Base-by-base conservation (phyloP, 2,329 filamentous ascomycete genomes). In the Aspergillus pseudotamarii region DNA sequence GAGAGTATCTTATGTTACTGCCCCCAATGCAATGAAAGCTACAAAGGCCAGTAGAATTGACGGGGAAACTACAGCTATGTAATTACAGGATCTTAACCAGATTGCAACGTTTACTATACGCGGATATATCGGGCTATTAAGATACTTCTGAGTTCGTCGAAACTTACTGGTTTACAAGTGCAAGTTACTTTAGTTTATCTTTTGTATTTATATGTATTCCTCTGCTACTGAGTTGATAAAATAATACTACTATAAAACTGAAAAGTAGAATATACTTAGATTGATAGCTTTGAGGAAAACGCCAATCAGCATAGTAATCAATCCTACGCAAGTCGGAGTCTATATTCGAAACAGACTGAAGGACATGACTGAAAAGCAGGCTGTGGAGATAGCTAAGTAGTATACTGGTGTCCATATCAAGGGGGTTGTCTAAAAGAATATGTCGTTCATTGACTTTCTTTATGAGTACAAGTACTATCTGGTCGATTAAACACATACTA, bases 81-180 rank as follows among this genome's bases (percentile, higher is more conserved):
- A 26, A 4, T 26, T 26, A 26, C 4, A 26, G 26, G 26, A 26
- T 26, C 26, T 26, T 26, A 26, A 26, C 26, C 5, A 26, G 26
- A 77, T 58, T 73, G 19, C 51, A 45, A 26, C 1, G 74, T 72
- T 0, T 81, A 77, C 64, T 81, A 82, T 59, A 56, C 75, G 4
- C 72, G 79, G 6, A 46, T 67, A 0, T 78, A 82, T 57, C 81
- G 79, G 79, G 80, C 79, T 0, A 76, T 82, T 23, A 79, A 82
- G 66, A 23, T 68, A 6, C 59, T 81, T 48, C 70, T 82, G 3
- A 61, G 65, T 58, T 72, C 77, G 38, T 72, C 75, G 0, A 76
- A 79, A 59, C 81, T 81, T 58, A 43, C 61, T 10, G 21, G 34
- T 3, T 60, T 82, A 51, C 70, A 72, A 72, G 12, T 82, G 76